Evolutionary conservation across 306 rosid genomes (phyloP).

Genomic region (Ochetophila trinervis): DNA sequence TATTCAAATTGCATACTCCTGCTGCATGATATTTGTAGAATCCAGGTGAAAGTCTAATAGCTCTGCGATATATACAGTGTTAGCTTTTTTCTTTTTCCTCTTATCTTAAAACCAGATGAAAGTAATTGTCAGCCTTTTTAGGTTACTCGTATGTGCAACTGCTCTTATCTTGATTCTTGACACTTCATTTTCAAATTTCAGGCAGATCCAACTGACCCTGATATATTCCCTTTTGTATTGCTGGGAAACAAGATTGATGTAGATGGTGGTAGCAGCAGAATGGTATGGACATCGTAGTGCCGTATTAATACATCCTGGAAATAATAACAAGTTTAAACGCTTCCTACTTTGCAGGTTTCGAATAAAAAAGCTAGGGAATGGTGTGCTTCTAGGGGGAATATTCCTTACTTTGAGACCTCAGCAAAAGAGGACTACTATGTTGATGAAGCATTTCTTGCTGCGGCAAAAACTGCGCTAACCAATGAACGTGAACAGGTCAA

Average conservation of each 20-base stretch:
- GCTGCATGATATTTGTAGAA: background rate
- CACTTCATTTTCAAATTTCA: conserved; percentile 30
- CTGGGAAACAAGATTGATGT: conserved; percentile 81
- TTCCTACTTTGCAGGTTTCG: conserved; percentile 45
- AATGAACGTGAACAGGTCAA: conserved; percentile 58
- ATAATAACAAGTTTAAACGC: background rate
- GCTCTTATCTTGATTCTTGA: conserved; percentile 10
- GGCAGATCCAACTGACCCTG: conserved; percentile 54
- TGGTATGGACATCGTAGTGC: conserved; percentile 36
- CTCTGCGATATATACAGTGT: background rate
- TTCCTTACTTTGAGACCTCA: conserved; percentile 87
- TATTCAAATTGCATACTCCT: background rate
- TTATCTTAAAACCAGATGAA: background rate
- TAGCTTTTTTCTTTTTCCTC: background rate
- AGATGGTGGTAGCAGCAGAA: conserved; percentile 56
- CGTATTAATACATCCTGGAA: background rate
- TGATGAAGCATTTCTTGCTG: conserved; percentile 68
- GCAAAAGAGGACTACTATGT: conserved; percentile 73
- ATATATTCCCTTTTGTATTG: conserved; percentile 69
- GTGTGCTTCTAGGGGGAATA: conserved; percentile 73
- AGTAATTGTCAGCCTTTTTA: background rate
- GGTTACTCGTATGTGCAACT: background rate
- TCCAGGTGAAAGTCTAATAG: background rate
- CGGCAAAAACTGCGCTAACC: conserved; percentile 56
- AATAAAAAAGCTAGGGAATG: conserved; percentile 69